These are phyloP conservation scores for Cucurbita ficifolia DNA, from an alignment of 306 rosid genomes.

Conservation along the genomic window DNA sequence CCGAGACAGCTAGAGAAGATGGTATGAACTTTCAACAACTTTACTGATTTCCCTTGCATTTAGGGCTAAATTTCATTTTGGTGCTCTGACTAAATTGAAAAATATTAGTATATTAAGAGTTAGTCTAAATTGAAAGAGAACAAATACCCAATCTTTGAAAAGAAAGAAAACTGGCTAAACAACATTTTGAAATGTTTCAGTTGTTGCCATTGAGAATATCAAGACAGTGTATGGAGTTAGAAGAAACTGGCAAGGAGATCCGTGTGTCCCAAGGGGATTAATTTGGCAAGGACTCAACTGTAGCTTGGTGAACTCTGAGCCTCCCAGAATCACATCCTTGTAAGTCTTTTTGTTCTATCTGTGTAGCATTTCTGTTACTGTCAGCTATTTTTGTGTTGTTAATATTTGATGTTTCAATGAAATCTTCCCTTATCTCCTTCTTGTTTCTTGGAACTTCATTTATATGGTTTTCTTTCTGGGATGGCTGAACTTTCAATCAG, in stretches of 20 bases:
- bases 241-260: constrained; percentile 39
- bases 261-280: constrained; percentile 14
- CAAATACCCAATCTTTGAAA: too few species aligned
- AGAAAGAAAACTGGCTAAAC: neutral
- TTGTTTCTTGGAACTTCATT: neutral
- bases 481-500: constrained; percentile 12
- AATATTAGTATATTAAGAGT: neutral
- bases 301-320: neutral
- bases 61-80: neutral
- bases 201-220: constrained; percentile 19
- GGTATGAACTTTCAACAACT: constrained; percentile 17
- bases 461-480: neutral
- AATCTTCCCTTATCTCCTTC: neutral
- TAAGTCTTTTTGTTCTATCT: constrained; percentile 6
- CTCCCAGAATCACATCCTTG: constrained; percentile 38
- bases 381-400: neutral
- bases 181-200: neutral
- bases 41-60: neutral
- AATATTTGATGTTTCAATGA: neutral
- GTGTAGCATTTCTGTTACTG: neutral
- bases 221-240: constrained; percentile 5
- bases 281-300: constrained; percentile 29
- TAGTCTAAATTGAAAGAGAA: neutral
- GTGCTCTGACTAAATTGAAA: neutral
- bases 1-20: constrained; percentile 24